Percentiles rank a stretch among this genome's conserved stretches.
phyloP scores from a whole-genome alignment of 345 rosid genomes.

The Eucalyptus globulus region DNA sequence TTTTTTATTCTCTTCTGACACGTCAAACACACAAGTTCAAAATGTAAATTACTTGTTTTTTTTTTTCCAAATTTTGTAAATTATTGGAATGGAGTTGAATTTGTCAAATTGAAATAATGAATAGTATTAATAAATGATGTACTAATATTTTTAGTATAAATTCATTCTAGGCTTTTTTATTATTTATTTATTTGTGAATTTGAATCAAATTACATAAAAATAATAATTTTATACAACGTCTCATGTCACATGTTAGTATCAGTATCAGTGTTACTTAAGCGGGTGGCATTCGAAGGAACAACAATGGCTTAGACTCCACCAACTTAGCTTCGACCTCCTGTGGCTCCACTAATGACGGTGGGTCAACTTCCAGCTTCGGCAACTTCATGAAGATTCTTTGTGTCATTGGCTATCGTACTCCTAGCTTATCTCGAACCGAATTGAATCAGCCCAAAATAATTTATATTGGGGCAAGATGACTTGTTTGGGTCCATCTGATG shows the following conservation, averaged over 20 bases:
- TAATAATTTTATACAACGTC: no score
- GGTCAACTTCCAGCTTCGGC: neutral
- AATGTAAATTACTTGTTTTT: no score
- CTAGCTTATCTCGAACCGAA: neutral
- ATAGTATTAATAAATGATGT: no score
- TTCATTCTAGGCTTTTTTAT: no score
- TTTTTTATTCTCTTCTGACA: accelerated
- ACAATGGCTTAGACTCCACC: neutral
- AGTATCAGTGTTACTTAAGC: accelerated
- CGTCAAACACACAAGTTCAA: accelerated
- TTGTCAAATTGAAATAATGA: no score
- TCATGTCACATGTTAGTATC: accelerated
- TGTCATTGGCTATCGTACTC: neutral
- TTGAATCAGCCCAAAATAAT: no score
- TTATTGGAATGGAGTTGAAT: no score
- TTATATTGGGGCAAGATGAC: neutral
- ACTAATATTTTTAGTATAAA: no score
- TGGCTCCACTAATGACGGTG: neutral
- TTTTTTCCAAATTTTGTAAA: no score
- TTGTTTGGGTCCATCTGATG: neutral
- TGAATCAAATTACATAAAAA: no score
- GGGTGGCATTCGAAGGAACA: accelerated
- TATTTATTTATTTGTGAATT: no score
- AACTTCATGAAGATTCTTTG: neutral
- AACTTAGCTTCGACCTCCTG: neutral